Evolutionary conservation across 2,329 filamentous ascomycete species (phyloP).

Genomic region (Aspergillus viridinutans): DNA sequence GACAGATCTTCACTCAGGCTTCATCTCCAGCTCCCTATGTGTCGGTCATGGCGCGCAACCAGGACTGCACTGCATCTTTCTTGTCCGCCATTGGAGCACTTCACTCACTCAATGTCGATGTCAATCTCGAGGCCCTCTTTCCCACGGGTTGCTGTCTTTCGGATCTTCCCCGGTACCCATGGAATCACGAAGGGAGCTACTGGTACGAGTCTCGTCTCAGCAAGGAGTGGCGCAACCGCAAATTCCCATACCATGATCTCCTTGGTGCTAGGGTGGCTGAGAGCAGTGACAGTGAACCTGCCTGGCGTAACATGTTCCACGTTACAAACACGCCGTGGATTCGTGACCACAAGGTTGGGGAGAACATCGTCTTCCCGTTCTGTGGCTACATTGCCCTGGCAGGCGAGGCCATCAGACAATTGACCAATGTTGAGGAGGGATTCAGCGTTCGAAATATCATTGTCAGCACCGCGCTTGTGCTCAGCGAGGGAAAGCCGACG

Average conservation of each 20-base stretch:
- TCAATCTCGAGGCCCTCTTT: slow-evolving; percentile 1
- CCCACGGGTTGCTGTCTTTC: neutral
- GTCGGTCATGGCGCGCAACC: slow-evolving; percentile 1
- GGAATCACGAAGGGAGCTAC: slow-evolving; percentile 15
- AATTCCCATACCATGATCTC: slow-evolving; percentile 18
- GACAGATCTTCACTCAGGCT: slow-evolving; percentile 10
- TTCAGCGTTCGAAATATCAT: slow-evolving; percentile 14
- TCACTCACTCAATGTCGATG: too few species aligned
- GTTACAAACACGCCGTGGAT: too few species aligned
- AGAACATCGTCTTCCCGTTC: slow-evolving; percentile 40
- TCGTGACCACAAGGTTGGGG: slow-evolving; percentile 34
- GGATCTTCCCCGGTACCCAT: slow-evolving; percentile 26
- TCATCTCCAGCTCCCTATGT: slow-evolving; percentile 2
- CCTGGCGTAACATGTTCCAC: slow-evolving; percentile 37
- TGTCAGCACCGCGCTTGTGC: slow-evolving; percentile 17
- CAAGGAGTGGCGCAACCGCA: slow-evolving; percentile 15
- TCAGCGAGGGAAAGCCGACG: slow-evolving; percentile 10
- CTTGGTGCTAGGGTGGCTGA: slow-evolving; percentile 26
- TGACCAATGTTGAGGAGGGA: neutral
- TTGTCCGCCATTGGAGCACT: too few species aligned
- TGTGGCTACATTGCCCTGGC: slow-evolving; percentile 43
- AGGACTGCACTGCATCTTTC: neutral
- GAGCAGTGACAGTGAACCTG: slow-evolving; percentile 25
- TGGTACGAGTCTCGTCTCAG: slow-evolving; percentile 16
- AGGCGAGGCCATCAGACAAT: slow-evolving; percentile 33